Base-by-base conservation (phyloP, 106 monocot species). In the Allium fistulosum region DNA sequence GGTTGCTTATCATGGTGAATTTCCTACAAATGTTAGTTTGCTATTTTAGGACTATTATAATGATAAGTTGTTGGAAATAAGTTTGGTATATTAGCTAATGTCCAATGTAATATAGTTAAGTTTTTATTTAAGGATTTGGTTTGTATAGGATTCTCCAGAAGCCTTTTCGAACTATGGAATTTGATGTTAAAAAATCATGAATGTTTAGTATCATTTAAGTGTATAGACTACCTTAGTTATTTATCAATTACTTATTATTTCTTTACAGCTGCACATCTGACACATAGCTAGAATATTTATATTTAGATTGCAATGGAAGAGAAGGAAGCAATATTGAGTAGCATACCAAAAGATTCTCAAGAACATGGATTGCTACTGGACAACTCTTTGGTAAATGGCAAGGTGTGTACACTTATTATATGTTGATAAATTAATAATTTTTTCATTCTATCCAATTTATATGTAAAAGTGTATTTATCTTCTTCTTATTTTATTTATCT, bases 111-210 rank as follows among this genome's bases (percentile, higher is more conserved):
- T 22, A 22, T 22, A 22, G 22, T 22, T 22, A 22, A 22, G 22
- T 22, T 22, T 22, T 22, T 22, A 22, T 22, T 22, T 22, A 22
- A 22, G 22, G 22, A 22, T 22, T 22, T 22, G 0, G 22, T 22
- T 22, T 22, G 22, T 22, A 1, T 1, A 22, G 22, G 1, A 22
- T 22, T 22, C 22, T 22, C 22, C 1, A 22, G 59, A 95, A 95
- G 70, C 95, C 95, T 69, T 95, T 77, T 70, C 80, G 79, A 46
- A 82, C 95, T 18, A 95, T 95, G 95, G 90, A 95, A 69, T 69
- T 68, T 51, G 83, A 91, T 80, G 95, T 84, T n/a, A 91, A 86
- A 95, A 85, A 77, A 82, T 90, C 63, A 49, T 95, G 15, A 91
- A 95, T 87, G 95, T 86, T 12, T 45, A 26, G 56, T 59, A 37